Conservation (phyloP, 2,329 filamentous ascomycete species). For the Exophiala aquamarina region DNA sequence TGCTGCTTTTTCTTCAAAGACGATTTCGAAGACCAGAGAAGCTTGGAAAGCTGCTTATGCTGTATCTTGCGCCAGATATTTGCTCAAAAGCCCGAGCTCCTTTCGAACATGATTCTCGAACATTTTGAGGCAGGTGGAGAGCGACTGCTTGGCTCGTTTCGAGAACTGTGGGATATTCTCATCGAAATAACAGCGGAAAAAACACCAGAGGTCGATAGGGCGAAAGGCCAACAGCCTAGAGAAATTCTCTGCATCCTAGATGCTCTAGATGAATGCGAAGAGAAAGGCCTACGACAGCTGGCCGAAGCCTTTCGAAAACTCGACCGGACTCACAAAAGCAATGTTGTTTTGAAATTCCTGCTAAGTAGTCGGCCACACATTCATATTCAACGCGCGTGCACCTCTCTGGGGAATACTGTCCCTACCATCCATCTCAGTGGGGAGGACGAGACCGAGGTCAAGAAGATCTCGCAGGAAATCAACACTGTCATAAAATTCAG, state of each 20-base stretch:
- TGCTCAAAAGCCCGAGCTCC: slow-evolving; percentile 26
- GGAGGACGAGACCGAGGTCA: slow-evolving; percentile 21
- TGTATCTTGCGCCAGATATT: slow-evolving; percentile 42
- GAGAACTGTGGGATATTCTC: slow-evolving; percentile 15
- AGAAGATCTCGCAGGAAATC: slow-evolving; percentile 23
- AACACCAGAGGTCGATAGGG: slow-evolving; percentile 4
- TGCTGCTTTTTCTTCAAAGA: slow-evolving; percentile 43
- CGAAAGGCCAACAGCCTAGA: no score
- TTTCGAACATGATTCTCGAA: slow-evolving; percentile 19
- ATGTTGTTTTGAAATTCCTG: slow-evolving; percentile 31
- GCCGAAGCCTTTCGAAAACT: slow-evolving; percentile 5
- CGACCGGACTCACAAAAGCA: slow-evolving; percentile 2
- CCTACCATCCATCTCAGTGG: slow-evolving; percentile 20
- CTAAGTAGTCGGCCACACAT: slow-evolving; percentile 34
- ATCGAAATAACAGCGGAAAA: neutral
- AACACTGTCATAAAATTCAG: slow-evolving; percentile 18
- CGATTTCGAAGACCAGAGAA: slow-evolving; percentile 36
- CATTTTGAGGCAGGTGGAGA: slow-evolving; percentile 14
- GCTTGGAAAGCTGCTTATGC: slow-evolving; percentile 32
- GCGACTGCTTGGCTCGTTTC: slow-evolving; percentile 1
- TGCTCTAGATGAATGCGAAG: slow-evolving; percentile 25
- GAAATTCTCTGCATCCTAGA: slow-evolving; percentile 19
- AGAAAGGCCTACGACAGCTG: no score
- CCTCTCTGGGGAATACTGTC: slow-evolving; percentile 2
- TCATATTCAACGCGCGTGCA: slow-evolving; percentile 27